A percentile compares a stretch with the other conserved stretches of the same genome.
phyloP scores from a whole-genome alignment of 805 yeast genomes.

The Saccharomyces jurei region DNA sequence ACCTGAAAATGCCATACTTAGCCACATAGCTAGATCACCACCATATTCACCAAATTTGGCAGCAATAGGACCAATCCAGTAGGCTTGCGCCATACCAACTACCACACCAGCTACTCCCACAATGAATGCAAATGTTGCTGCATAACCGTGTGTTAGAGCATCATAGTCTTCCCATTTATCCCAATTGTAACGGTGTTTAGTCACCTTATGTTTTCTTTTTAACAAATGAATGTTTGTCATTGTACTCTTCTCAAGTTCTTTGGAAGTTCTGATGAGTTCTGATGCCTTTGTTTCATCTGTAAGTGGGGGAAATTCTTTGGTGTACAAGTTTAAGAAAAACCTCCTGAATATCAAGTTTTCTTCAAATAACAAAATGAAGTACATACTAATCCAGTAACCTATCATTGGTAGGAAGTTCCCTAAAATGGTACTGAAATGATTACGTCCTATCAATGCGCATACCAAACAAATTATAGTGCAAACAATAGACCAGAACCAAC shows the following conservation, averaged over 20 bases:
- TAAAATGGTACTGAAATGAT: constrained; percentile 62
- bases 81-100: constrained; percentile 81
- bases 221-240: constrained; percentile 11
- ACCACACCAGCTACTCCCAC: constrained; percentile 77
- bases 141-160: constrained; percentile 59
- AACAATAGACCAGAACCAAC: constrained; percentile 67
- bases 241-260: constrained; percentile 10
- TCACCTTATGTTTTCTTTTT: constrained; percentile 12
- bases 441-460: constrained; percentile 67
- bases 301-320: constrained; percentile 35
- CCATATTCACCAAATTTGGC: constrained; percentile 52
- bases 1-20: constrained; percentile 64
- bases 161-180: constrained; percentile 58
- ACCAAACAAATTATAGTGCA: constrained; percentile 58
- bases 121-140: constrained; percentile 57
- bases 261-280: constrained; percentile 1
- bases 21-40: constrained; percentile 79
- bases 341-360: constrained; percentile 67
- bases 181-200: constrained; percentile 56
- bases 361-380: constrained; percentile 58
- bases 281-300: not conserved
- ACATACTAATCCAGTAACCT: constrained; percentile 85
- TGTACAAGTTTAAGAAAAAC: constrained; percentile 35
- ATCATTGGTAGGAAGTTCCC: constrained; percentile 84
- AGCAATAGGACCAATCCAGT: constrained; percentile 75